Evolutionary conservation across 2,329 filamentous ascomycete species (phyloP).

Genomic region (Microsporum canis): DNA sequence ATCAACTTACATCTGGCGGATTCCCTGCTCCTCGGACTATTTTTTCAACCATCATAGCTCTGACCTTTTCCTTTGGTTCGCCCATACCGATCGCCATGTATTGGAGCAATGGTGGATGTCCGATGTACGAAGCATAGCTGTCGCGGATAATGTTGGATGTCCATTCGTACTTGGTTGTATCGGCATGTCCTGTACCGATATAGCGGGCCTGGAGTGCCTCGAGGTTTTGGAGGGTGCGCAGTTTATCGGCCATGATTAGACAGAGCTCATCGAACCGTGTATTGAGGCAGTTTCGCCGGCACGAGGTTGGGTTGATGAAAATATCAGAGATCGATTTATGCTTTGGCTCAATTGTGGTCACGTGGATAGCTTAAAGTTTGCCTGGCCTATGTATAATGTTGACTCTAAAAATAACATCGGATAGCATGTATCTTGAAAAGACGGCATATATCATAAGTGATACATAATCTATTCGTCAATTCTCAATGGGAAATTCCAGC

Average conservation of each 20-base stretch:
- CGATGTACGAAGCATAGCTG: constrained; percentile 77
- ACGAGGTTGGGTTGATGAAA: background rate
- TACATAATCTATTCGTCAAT: background rate
- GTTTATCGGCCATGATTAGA: constrained; percentile 69
- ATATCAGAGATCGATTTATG: no score
- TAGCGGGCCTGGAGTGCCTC: constrained; percentile 93
- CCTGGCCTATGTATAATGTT: no score
- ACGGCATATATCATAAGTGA: background rate
- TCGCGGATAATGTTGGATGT: constrained; percentile 90
- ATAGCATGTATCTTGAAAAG: background rate
- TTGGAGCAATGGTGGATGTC: constrained; percentile 74
- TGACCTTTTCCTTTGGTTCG: constrained; percentile 67
- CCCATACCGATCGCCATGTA: constrained; percentile 88
- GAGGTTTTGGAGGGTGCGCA: constrained; percentile 93
- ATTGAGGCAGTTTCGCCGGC: background rate
- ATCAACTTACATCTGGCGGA: constrained; percentile 46
- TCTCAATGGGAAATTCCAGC: background rate
- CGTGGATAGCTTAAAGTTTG: no score
- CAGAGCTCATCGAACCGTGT: background rate
- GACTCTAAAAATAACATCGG: no score
- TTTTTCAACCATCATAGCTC: constrained; percentile 66
- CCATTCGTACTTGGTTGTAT: constrained; percentile 97
- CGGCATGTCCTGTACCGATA: constrained; percentile 88
- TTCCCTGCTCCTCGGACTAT: constrained; percentile 56
- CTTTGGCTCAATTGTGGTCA: no score